Conservation (phyloP, 1,284 basidiomycete genomes). For the Heterobasidion parviporum region DNA sequence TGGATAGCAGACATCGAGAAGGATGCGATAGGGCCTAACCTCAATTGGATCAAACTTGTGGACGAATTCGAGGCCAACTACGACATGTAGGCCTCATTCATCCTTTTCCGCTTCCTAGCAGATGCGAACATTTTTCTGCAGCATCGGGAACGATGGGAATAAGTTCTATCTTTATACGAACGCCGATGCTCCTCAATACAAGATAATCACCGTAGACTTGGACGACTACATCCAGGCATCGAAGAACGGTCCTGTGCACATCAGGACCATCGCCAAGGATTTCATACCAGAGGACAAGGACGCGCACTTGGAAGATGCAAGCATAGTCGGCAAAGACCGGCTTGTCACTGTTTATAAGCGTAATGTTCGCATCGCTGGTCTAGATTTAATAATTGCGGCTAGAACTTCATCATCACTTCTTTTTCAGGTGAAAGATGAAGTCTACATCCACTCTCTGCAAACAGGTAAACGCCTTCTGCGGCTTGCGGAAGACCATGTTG, state of each 20-base stretch:
- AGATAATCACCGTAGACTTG: constrained; percentile 61
- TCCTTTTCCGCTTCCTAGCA: neutral
- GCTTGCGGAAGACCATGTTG: constrained; percentile 64
- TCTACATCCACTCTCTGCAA: constrained; percentile 63
- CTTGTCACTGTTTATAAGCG: constrained; percentile 66
- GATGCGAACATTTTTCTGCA: constrained; percentile 16
- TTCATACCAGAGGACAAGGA: constrained; percentile 69
- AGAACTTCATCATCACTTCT: neutral
- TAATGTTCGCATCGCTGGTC: constrained; percentile 40
- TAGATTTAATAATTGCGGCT: no score
- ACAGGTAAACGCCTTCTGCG: constrained; percentile 50
- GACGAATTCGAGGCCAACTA: constrained; percentile 60
- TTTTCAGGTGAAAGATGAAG: constrained; percentile 68
- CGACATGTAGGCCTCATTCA: constrained; percentile 37
- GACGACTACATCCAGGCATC: constrained; percentile 23
- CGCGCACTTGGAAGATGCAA: constrained; percentile 47
- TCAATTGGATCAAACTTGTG: constrained; percentile 65
- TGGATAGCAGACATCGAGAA: constrained; percentile 65
- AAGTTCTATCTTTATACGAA: constrained; percentile 63
- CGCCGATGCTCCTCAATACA: constrained; percentile 56
- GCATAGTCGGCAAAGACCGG: constrained; percentile 48
- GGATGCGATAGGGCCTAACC: constrained; percentile 49
- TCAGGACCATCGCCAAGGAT: constrained; percentile 40
- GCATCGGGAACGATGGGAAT: constrained; percentile 62
- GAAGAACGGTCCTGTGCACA: constrained; percentile 2